These are phyloP conservation scores for Eimeria falciformis DNA, from an alignment of 169 alveolate species.

Conservation along the genomic window DNA sequence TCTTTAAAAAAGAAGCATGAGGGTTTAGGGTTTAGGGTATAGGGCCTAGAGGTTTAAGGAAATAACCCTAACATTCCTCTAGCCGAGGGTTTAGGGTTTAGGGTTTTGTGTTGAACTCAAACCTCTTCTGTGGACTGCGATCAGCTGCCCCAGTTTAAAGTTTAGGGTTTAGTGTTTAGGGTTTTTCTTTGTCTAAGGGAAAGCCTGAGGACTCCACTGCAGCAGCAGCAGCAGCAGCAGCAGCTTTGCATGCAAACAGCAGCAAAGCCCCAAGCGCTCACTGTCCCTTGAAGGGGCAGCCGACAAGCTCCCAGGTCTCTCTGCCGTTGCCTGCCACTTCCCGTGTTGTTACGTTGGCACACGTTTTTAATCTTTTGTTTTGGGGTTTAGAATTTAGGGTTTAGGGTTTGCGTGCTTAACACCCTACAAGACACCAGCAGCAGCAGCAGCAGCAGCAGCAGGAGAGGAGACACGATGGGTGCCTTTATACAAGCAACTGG, in stretches of 20 bases:
- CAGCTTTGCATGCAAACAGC: slow-evolving; percentile 27
- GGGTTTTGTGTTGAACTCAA: too few species aligned
- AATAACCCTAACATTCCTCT: too few species aligned
- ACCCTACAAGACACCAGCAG: neutral
- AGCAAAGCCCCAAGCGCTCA: slow-evolving; percentile 31
- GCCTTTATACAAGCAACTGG: neutral
- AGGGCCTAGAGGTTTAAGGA: neutral
- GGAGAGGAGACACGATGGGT: neutral
- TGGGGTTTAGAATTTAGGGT: neutral
- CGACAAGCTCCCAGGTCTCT: neutral
- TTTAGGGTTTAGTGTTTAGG: slow-evolving; percentile 43
- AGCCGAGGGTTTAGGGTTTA: slow-evolving; percentile 53
- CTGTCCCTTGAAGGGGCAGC: neutral
- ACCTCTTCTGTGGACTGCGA: too few species aligned
- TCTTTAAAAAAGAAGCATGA: neutral
- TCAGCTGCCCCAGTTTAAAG: too few species aligned
- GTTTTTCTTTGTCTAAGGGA: slow-evolving; percentile 72
- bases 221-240: slow-evolving; percentile 55
- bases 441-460: slow-evolving; percentile 5
- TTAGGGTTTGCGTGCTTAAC: neutral
- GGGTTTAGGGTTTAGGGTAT: slow-evolving; percentile 12
- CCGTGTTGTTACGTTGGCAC: too few species aligned
- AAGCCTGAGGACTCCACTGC: slow-evolving; percentile 61
- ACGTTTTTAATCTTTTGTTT: too few species aligned
- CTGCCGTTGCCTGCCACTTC: neutral